Conservation (phyloP, 106 monocot genomes). For the Dendrobium nobile region DNA sequence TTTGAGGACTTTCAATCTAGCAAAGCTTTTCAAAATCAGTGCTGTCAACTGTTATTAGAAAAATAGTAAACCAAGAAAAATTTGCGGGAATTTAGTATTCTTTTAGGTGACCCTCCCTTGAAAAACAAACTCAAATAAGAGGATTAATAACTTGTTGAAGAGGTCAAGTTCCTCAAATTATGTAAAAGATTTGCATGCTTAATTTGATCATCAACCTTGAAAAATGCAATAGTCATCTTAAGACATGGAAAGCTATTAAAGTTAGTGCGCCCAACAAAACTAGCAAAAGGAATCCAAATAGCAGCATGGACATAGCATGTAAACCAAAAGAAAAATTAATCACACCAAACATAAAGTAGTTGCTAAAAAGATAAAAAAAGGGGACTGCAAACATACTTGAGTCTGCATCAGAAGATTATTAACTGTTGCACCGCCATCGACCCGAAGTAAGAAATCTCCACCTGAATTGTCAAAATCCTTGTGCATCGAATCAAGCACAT, state of each 20-base stretch:
- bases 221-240: too few species aligned
- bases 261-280: neutral
- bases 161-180: neutral
- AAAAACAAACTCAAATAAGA: neutral
- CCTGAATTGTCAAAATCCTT: conserved; percentile 51
- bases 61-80: neutral
- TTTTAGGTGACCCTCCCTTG: neutral
- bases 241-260: too few species aligned
- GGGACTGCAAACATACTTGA: conserved; percentile 45
- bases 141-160: neutral
- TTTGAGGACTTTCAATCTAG: too few species aligned
- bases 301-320: neutral
- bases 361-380: neutral
- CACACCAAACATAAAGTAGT: neutral
- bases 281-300: neutral
- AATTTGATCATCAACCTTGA: neutral
- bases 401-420: conserved; percentile 93
- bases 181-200: neutral
- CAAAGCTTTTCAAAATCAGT: neutral
- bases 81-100: neutral
- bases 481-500: conserved; percentile 86
- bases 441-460: conserved; percentile 65
- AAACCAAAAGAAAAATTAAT: neutral
- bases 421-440: conserved; percentile 89
- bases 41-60: neutral